phyloP scores from a whole-genome alignment of 257 asterid genomes.

The Primulina tabacum region DNA sequence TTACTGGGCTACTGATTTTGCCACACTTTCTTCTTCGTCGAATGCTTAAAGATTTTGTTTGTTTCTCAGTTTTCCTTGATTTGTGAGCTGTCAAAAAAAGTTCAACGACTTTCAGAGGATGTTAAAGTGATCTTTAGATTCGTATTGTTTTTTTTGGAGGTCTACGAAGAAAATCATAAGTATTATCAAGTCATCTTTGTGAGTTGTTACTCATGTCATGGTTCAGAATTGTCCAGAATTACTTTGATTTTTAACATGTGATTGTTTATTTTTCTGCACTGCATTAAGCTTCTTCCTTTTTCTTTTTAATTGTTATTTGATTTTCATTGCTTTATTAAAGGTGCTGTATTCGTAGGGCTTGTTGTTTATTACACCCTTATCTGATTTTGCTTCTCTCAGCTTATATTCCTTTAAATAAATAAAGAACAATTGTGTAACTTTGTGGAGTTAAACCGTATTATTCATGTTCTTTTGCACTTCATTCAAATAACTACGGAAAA shows the following conservation, averaged over 20 bases:
- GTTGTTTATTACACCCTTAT: slow-evolving; percentile 5
- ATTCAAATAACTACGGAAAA: slow-evolving; percentile 4
- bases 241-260: not conserved
- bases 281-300: not conserved
- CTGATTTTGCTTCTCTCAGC: not conserved
- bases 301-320: not conserved
- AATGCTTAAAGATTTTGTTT: not conserved
- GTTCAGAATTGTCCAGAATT: slow-evolving; percentile 13
- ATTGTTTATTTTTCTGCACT: not conserved
- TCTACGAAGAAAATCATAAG: too few species aligned
- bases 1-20: slow-evolving; percentile 5
- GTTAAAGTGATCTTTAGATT: slow-evolving; percentile 1
- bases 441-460: slow-evolving; percentile 8
- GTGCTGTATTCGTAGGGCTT: not conserved
- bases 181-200: too few species aligned
- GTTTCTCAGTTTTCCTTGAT: not conserved
- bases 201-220: not conserved
- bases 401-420: slow-evolving; percentile 10
- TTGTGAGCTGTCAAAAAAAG: slow-evolving; percentile 7
- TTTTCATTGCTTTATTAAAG: not conserved
- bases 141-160: not conserved
- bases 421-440: not conserved
- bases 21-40: not conserved
- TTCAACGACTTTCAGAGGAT: not conserved
- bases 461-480: slow-evolving; percentile 1